A percentile compares a stretch with the other conserved stretches of the same genome.
Conservation (phyloP, 306 rosid genomes). For the Quercus agrifolia region DNA sequence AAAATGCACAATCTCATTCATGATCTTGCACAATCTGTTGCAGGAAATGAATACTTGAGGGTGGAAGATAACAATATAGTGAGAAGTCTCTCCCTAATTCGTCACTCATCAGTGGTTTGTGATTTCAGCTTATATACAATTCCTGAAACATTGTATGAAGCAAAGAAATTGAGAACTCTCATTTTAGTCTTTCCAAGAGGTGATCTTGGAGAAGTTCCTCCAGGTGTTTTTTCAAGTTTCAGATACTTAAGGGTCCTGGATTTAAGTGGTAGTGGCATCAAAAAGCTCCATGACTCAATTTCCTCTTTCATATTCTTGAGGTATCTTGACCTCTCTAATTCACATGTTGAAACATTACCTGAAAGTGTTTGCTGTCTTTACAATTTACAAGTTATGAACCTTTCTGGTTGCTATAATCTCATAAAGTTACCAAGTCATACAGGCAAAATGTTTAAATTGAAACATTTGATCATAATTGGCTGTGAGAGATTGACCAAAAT, state of each 20-base stretch:
- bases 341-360: constrained; percentile 7
- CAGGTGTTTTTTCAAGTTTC: constrained; percentile 9
- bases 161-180: constrained; percentile 12
- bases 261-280: constrained; percentile 14
- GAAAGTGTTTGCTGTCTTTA: constrained; percentile 8
- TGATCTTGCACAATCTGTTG: constrained; percentile 17
- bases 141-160: constrained; percentile 15
- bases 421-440: constrained; percentile 1
- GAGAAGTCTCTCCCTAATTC: background rate
- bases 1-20: constrained; percentile 27
- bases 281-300: constrained; percentile 10
- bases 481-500: constrained; percentile 9
- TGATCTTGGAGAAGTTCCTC: constrained; percentile 4
- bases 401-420: constrained; percentile 18
- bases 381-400: constrained; percentile 13
- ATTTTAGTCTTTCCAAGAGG: constrained; percentile 10
- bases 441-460: background rate
- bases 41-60: constrained; percentile 18
- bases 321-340: constrained; percentile 21
- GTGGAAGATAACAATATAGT: background rate
- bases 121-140: background rate
- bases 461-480: constrained; percentile 15
- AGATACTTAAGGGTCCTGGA: constrained; percentile 16
- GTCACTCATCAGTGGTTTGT: constrained; percentile 25
- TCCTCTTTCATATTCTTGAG: constrained; percentile 8